A percentile compares a stretch with the other conserved stretches of the same genome.
Evolutionary conservation across 2,329 filamentous ascomycete genomes (phyloP).

Genomic region (Xylaria sp.): DNA sequence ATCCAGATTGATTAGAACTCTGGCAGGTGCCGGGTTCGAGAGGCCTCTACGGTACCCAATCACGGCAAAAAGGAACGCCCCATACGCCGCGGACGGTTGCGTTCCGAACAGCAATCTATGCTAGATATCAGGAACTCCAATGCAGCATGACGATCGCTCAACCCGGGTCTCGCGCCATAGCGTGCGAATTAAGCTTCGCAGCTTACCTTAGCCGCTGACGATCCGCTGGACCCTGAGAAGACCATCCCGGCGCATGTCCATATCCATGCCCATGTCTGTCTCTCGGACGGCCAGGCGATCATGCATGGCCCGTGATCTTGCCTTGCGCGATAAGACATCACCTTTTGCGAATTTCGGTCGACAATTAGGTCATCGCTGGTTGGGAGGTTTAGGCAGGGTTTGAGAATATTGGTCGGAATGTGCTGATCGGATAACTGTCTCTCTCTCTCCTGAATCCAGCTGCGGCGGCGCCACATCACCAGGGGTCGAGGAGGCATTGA

Average conservation of each 20-base stretch:
- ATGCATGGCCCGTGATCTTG: background rate
- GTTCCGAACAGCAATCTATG: conserved; percentile 25
- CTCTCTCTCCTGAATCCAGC: conserved; percentile 11
- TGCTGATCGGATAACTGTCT: background rate
- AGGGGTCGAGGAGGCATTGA: background rate
- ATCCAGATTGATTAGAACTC: conserved; percentile 9
- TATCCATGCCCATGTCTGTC: conserved; percentile 16
- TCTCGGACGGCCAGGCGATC: background rate
- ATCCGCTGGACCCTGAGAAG: conserved; percentile 22
- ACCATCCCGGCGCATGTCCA: conserved; percentile 5
- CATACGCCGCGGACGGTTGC: conserved; percentile 17
- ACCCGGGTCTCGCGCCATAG: conserved; percentile 23
- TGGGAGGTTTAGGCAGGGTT: background rate
- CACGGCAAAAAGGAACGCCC: conserved; percentile 16
- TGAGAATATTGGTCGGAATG: conserved; percentile 10
- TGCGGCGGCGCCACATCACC: conserved; percentile 1
- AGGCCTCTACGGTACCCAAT: conserved; percentile 3
- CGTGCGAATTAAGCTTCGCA: conserved; percentile 13
- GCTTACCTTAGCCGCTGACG: conserved; percentile 16
- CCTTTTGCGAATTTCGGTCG: conserved; percentile 5
- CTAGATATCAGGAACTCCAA: conserved; percentile 23
- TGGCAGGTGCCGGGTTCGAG: conserved; percentile 2
- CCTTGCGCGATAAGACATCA: conserved; percentile 1
- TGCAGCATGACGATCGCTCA: conserved; percentile 21
- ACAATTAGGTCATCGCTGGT: conserved; percentile 3